Evolutionary conservation across 192 early-diverging fungal genomes (phyloP), one percentile per base, ranked within the genome.

Genomic region (Entomortierella lignicola): DNA sequence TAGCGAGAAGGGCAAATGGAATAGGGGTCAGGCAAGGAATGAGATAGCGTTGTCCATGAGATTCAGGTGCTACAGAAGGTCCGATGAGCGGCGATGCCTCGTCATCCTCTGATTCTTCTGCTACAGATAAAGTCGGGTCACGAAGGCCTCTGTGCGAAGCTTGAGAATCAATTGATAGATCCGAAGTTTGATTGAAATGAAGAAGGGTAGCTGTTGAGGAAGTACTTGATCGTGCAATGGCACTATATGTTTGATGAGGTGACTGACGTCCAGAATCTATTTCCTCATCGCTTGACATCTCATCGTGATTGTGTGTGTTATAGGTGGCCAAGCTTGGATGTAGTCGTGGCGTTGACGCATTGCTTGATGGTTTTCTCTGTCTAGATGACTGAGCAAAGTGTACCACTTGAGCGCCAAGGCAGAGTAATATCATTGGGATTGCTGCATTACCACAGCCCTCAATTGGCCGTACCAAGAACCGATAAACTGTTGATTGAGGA

Each of bases 401-500:
- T 15, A 79, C 75, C 4, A 94, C 71, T 74, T 94, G 92, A 11
- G 91, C 90, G 11, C 94, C 94, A 2, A 95, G 86, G 58, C 92
- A 92, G 8, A 93, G 83, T 44, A 95, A 72, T 32, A 93, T 92
- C 63, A 94, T 84, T 5, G 94, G 94, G 25, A 95, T 92, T 10
- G 91, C 92, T n/a, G 92, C 89, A 23, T 88, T 87, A 48, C 94
- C 94, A 77, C 93, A 91, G 60, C 86, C 85, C 21, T 93, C 90
- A 25, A 95, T 89, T 0, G 91, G 89, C 34, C 87, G 86, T 50
- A 90, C 88, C 18, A 93, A 41, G 47, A 83, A 85, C 0, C 88
- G 82, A 63, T 89, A 79, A 6, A 91, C 69, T 26, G 88, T 80
- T 8, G 88, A 87, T 8, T 85, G 58, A 5, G 85, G 85, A 41